These are phyloP conservation scores for Aspergillus incahuasiensis DNA, from an alignment of 495 filamentous ascomycete species.

Conservation along the genomic window DNA sequence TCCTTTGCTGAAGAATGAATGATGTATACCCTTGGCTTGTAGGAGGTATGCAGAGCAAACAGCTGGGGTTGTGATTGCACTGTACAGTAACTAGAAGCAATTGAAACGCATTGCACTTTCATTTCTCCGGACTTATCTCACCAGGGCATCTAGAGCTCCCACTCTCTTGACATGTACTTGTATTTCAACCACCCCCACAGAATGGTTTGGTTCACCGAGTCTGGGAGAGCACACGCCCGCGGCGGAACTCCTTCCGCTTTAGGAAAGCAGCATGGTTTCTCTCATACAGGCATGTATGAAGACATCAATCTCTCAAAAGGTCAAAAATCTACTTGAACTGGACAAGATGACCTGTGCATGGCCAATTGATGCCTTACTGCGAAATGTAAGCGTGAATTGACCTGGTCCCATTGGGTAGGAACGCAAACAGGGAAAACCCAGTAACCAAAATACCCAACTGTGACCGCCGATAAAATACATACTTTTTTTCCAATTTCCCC, in stretches of 20 bases:
- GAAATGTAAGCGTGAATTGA: slow-evolving; percentile 5
- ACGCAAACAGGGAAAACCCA: neutral
- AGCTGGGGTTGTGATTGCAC: slow-evolving; percentile 21
- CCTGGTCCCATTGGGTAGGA: slow-evolving; percentile 6
- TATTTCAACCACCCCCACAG: neutral
- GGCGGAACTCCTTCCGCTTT: slow-evolving; percentile 12
- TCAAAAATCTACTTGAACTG: neutral
- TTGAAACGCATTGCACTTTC: slow-evolving; percentile 33
- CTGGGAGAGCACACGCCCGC: neutral
- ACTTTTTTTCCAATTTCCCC: slow-evolving; percentile 15
- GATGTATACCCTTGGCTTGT: neutral
- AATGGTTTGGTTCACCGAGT: slow-evolving; percentile 6
- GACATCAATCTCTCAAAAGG: neutral
- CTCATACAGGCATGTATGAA: neutral
- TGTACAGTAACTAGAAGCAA: slow-evolving; percentile 52
- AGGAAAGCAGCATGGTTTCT: neutral
- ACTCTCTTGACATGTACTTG: neutral
- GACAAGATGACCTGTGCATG: neutral
- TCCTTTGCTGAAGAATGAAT: slow-evolving; percentile 2
- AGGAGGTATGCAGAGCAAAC: slow-evolving; percentile 11
- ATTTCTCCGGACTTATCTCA: slow-evolving; percentile 24
- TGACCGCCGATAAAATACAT: slow-evolving; percentile 12
- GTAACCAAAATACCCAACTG: slow-evolving; percentile 9
- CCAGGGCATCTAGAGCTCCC: too few species aligned
- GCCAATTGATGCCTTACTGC: neutral